phyloP scores from a whole-genome alignment of 2,329 filamentous ascomycete species.

The Fusarium beomiforme region DNA sequence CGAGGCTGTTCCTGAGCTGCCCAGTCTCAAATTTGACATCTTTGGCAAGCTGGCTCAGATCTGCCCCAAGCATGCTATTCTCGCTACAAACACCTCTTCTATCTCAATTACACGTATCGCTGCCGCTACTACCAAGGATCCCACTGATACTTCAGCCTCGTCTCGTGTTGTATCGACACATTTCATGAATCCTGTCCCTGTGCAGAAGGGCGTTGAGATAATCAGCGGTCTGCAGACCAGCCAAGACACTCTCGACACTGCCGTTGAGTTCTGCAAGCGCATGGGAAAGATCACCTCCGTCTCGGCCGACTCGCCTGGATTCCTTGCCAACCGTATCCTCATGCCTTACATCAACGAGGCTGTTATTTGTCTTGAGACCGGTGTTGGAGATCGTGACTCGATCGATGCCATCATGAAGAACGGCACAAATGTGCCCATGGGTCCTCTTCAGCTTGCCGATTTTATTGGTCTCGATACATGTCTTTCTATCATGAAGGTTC shows the following conservation, averaged over 20 bases:
- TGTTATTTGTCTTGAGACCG: conserved; percentile 93
- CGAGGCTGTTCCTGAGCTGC: conserved; percentile 95
- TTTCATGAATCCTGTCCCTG: conserved; percentile 98
- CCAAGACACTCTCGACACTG: conserved; percentile 80
- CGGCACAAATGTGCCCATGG: conserved; percentile 98
- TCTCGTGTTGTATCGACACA: conserved; percentile 94
- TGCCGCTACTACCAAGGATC: conserved; percentile 81
- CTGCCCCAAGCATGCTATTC: conserved; percentile 84
- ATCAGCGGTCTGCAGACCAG: conserved; percentile 95
- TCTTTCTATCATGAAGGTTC: conserved; percentile 94
- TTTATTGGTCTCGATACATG: conserved; percentile 98
- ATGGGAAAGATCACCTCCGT: conserved; percentile 94
- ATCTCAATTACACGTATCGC: conserved; percentile 98
- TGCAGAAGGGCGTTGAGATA: conserved; percentile 98
- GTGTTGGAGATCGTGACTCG: conserved; percentile 86
- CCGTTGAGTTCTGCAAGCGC: conserved; percentile 84
- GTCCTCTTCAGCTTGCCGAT: conserved; percentile 90
- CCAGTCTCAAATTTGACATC: conserved; percentile 85
- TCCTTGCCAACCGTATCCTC: conserved; percentile 94
- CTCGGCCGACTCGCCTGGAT: conserved; percentile 90
- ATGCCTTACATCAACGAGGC: conserved; percentile 99
- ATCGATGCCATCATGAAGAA: conserved; percentile 99
- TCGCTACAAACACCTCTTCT: conserved; percentile 98
- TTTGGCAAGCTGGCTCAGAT: conserved; percentile 85
- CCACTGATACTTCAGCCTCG: conserved; percentile 81